These are phyloP conservation scores for Acacia concinna DNA, from an alignment of 331 rosid species.

Conservation along the genomic window DNA sequence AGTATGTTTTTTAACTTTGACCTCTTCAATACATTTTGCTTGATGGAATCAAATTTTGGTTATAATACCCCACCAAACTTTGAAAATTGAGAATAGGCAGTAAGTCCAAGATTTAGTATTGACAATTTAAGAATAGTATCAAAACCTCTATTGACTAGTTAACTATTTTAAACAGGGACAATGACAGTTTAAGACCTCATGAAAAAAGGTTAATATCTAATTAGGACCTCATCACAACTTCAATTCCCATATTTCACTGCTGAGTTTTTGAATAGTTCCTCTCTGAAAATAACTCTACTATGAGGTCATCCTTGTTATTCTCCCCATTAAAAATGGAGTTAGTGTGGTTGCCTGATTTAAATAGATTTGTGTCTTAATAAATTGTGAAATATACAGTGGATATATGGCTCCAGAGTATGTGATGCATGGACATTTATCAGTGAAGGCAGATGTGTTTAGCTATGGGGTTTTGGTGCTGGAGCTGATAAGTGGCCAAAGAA, in stretches of 20 bases:
- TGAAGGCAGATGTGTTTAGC: constrained; percentile 67
- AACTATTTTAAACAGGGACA: not conserved
- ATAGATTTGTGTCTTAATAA: not conserved
- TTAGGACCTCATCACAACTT: not conserved
- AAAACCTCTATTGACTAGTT: not conserved
- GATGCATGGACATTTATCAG: constrained; percentile 63
- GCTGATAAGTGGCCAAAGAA: constrained; percentile 58
- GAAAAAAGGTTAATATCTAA: not conserved
- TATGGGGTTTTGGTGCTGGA: constrained; percentile 68
- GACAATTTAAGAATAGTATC: not conserved
- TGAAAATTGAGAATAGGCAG: not conserved
- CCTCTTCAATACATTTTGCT: not conserved
- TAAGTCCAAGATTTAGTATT: not conserved
- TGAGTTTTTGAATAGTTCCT: not conserved
- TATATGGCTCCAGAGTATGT: constrained; percentile 80
- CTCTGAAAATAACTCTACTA: not conserved
- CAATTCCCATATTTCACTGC: not conserved
- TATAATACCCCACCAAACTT: not conserved
- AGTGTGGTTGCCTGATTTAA: not conserved
- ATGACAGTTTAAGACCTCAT: not conserved
- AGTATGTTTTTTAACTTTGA: constrained; percentile 48
- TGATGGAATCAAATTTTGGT: not conserved
- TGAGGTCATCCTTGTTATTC: not conserved
- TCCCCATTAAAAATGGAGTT: not conserved
- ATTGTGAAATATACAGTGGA: constrained; percentile 43